Conservation (phyloP, 257 asterid genomes). For the Solanum ahanhuiri region DNA sequence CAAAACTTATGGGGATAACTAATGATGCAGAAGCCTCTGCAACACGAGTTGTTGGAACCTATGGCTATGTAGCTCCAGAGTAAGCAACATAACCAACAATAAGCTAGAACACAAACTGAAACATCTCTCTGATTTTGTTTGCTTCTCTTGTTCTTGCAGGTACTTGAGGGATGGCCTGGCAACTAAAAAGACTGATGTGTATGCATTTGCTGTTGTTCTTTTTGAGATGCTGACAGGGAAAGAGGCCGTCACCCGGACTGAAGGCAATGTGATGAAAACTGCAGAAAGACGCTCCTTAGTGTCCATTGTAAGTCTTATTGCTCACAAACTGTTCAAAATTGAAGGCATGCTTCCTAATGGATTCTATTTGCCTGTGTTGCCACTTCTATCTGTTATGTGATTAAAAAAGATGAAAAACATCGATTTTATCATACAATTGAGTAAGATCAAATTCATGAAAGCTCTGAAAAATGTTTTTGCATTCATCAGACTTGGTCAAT, state of each 20-base stretch:
- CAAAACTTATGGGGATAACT: slow-evolving; percentile 64
- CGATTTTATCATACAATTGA: not conserved
- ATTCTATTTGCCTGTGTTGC: not conserved
- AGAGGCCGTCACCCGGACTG: slow-evolving; percentile 56
- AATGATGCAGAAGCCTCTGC: slow-evolving; percentile 81
- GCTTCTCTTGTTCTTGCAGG: slow-evolving; percentile 27
- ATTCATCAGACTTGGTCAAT: not conserved
- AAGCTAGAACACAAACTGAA: not conserved
- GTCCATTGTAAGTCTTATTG: slow-evolving; percentile 62
- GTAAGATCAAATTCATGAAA: not conserved
- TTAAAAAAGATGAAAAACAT: not conserved
- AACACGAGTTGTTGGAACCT: slow-evolving; percentile 92
- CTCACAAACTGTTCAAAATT: not conserved
- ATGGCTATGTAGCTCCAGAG: slow-evolving; percentile 98
- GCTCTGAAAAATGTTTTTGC: not conserved
- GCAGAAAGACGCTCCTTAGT: slow-evolving; percentile 81
- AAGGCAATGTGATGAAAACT: slow-evolving; percentile 31
- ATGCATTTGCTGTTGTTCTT: slow-evolving; percentile 89
- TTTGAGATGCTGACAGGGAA: slow-evolving; percentile 85
- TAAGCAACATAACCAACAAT: slow-evolving; percentile 23
- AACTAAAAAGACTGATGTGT: slow-evolving; percentile 80
- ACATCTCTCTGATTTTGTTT: slow-evolving; percentile 6
- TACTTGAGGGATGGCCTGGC: slow-evolving; percentile 88
- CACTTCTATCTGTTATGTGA: not conserved
- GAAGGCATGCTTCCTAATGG: not conserved